Conservation (phyloP, 2,329 filamentous ascomycete genomes). For the Colletotrichum tanaceti region DNA sequence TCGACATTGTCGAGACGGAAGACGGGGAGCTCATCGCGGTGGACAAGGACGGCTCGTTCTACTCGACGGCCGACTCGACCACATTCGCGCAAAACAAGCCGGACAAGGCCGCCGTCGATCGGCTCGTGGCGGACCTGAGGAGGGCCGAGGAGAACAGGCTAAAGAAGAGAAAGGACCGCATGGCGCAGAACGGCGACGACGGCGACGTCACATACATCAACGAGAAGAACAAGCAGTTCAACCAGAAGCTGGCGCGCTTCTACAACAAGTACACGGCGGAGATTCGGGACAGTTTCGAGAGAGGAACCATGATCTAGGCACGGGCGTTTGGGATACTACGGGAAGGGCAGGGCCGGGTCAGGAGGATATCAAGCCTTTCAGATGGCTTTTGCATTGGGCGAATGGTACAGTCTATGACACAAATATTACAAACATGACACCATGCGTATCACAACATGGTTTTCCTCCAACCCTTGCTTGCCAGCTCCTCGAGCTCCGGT, state of each 20-base stretch:
- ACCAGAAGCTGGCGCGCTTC: constrained; percentile 94
- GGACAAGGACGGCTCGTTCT: constrained; percentile 90
- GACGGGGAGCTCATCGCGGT: constrained; percentile 94
- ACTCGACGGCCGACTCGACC: constrained; percentile 86
- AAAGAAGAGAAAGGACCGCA: constrained; percentile 86
- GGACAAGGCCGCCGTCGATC: constrained; percentile 86
- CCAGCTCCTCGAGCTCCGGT: constrained; percentile 82
- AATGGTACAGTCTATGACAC: constrained; percentile 49
- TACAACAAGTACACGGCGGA: constrained; percentile 99
- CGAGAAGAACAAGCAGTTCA: constrained; percentile 99
- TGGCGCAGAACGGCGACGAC: constrained; percentile 82
- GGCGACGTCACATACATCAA: constrained; percentile 99
- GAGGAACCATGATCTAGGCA: constrained; percentile 89
- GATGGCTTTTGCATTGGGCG: constrained; percentile 2
- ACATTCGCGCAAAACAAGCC: constrained; percentile 88
- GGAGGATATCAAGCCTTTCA: not conserved
- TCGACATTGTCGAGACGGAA: constrained; percentile 96
- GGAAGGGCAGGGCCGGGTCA: not conserved
- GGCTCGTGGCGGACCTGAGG: constrained; percentile 84
- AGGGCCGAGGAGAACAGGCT: constrained; percentile 88
- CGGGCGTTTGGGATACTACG: not conserved
- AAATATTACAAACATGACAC: constrained; percentile 18
- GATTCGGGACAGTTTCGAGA: constrained; percentile 96
- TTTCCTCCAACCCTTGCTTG: constrained; percentile 86
- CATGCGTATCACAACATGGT: constrained; percentile 76